Percentiles rank a stretch among this genome's conserved stretches.
Evolutionary conservation across 768 basidiomycete genomes (phyloP).

Genomic region (Coprinopsis strossmayeri): DNA sequence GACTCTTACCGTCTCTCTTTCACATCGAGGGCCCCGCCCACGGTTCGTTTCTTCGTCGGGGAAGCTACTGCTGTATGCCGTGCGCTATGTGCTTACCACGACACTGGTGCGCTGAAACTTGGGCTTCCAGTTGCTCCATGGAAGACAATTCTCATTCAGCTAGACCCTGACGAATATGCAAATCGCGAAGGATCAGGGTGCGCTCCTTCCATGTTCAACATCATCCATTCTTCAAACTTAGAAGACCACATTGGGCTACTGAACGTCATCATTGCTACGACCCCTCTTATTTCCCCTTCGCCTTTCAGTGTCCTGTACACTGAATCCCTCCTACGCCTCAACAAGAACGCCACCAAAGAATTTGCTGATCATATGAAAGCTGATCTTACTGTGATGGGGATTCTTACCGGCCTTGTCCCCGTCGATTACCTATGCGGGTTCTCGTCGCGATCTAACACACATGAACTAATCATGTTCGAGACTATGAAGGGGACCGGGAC

Average conservation of each 20-base stretch:
- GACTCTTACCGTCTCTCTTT: slow-evolving; percentile 11
- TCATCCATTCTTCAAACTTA: slow-evolving; percentile 47
- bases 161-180: slow-evolving; percentile 3
- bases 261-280: slow-evolving; percentile 32
- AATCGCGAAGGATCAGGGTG: background rate
- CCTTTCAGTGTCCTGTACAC: slow-evolving; percentile 33
- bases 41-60: slow-evolving; percentile 34
- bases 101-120: slow-evolving; percentile 16
- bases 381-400: slow-evolving; percentile 25
- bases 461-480: slow-evolving; percentile 16
- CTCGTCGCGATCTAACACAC: slow-evolving; percentile 26
- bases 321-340: slow-evolving; percentile 30
- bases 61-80: slow-evolving; percentile 34
- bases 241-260: slow-evolving; percentile 40
- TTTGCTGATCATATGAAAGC: slow-evolving; percentile 24
- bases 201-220: slow-evolving; percentile 25
- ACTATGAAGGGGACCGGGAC: background rate
- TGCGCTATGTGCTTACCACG: slow-evolving; percentile 21
- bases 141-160: slow-evolving; percentile 6
- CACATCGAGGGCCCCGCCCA: slow-evolving; percentile 9
- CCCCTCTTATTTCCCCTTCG: slow-evolving; percentile 29
- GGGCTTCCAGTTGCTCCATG: slow-evolving; percentile 14
- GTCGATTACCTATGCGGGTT: slow-evolving; percentile 28
- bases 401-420: slow-evolving; percentile 30
- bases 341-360: slow-evolving; percentile 22